Percentiles rank a stretch among this genome's conserved stretches.
phyloP scores from a whole-genome alignment of 805 yeast species.

The Metschnikowia lunata region DNA sequence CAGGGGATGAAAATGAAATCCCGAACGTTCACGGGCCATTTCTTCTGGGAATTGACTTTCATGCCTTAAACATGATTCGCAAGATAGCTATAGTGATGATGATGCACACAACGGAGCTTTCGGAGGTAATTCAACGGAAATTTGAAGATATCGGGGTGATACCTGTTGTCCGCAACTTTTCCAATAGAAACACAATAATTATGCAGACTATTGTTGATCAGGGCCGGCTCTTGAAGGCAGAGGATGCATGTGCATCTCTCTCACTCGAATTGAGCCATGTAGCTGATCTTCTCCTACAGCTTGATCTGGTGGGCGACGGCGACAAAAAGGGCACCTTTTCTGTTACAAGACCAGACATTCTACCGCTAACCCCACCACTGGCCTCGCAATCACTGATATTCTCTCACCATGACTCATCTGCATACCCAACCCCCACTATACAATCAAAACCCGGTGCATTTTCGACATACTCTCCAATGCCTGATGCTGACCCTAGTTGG shows the following conservation, averaged over 20 bases:
- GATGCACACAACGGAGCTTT: constrained; percentile 40
- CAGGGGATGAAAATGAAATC: constrained; percentile 40
- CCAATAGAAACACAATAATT: constrained; percentile 13
- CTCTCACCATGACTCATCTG: constrained; percentile 19
- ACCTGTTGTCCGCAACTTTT: constrained; percentile 38
- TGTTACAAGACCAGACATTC: constrained; percentile 6
- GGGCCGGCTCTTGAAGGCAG: constrained; percentile 12
- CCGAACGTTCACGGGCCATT: constrained; percentile 45
- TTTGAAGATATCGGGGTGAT: constrained; percentile 51
- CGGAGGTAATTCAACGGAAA: constrained; percentile 50
- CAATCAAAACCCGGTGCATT: constrained; percentile 10
- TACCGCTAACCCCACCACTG: constrained; percentile 39
- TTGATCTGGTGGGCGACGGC: constrained; percentile 5
- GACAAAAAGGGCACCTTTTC: constrained; percentile 2
- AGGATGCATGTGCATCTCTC: constrained; percentile 7
- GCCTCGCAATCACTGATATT: constrained; percentile 40
- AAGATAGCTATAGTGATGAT: constrained; percentile 41
- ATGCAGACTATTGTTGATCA: constrained; percentile 13
- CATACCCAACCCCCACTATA: constrained; percentile 17
- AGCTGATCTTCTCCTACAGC: constrained; percentile 14
- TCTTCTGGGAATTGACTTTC: constrained; percentile 43
- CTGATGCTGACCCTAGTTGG: constrained; percentile 14
- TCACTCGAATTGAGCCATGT: constrained; percentile 12
- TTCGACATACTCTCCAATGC: constrained; percentile 12
- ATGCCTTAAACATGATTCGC: constrained; percentile 34